Conservation (phyloP, 2,329 filamentous ascomycete species). For the Diaporthe ampelina region DNA sequence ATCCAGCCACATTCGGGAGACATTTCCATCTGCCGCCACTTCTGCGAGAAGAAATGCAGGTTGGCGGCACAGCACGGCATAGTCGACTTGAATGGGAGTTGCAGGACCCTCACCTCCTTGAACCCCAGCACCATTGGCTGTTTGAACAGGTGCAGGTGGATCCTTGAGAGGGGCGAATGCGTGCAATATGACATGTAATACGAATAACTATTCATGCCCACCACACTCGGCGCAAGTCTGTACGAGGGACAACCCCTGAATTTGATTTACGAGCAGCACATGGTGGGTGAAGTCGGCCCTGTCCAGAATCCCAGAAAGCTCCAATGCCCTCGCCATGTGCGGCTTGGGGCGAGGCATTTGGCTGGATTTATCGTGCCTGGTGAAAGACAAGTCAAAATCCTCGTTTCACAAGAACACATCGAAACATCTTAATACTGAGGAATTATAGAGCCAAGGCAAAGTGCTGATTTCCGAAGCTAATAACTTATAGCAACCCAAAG, state of each 20-base stretch:
- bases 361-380: too few species aligned
- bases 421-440: too few species aligned
- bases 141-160: neutral
- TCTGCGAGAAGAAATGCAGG: conserved; percentile 1
- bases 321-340: neutral
- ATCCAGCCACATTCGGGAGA: neutral
- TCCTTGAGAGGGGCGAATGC: conserved; percentile 4
- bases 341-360: too few species aligned
- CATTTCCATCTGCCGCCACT: neutral
- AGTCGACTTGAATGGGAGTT: neutral
- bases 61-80: conserved; percentile 8
- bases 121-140: neutral
- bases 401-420: neutral
- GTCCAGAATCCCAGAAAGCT: neutral
- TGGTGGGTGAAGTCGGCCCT: neutral
- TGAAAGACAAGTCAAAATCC: neutral
- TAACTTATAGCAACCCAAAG: neutral
- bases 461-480: too few species aligned
- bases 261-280: too few species aligned
- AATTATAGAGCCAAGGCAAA: too few species aligned
- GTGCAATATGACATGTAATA: neutral
- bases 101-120: neutral
- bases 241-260: neutral
- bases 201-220: neutral
- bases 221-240: neutral